phyloP scores from a whole-genome alignment of 176 grass and related monocot species.

The Raddia guianensis region DNA sequence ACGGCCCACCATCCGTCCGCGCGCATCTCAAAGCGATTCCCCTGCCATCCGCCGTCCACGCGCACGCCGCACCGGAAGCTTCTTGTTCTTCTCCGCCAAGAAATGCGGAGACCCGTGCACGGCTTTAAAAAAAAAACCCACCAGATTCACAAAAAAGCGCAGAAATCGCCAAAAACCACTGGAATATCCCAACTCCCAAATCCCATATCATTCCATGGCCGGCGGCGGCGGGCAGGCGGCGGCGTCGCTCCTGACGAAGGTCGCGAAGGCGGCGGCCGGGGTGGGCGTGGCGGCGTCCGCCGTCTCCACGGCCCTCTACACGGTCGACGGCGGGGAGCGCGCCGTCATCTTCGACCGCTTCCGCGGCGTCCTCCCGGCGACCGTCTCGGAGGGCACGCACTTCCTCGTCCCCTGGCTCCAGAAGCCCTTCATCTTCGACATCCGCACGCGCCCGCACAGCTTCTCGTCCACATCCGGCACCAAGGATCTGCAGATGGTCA shows the following conservation, averaged over 20 bases:
- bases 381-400: conserved; percentile 79
- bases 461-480: conserved; percentile 93
- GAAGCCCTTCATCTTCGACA: conserved; percentile 92
- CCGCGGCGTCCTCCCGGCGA: conserved; percentile 66
- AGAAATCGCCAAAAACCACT: no score
- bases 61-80: conserved; percentile 13
- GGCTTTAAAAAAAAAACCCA: not conserved
- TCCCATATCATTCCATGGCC: conserved; percentile 23
- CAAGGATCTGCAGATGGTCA: conserved; percentile 99
- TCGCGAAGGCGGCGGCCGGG: conserved; percentile 57
- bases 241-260: conserved; percentile 62
- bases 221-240: conserved; percentile 64
- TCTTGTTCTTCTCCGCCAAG: conserved; percentile 45
- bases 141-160: not conserved
- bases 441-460: conserved; percentile 86
- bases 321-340: conserved; percentile 86
- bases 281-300: conserved; percentile 56
- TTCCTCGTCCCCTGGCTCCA: conserved; percentile 82
- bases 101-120: conserved; percentile 41
- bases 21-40: not conserved
- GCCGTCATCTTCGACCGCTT: conserved; percentile 89
- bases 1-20: not conserved
- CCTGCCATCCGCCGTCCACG: not conserved
- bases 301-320: conserved; percentile 64
- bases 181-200: not conserved